phyloP scores from a whole-genome alignment of 805 yeast species.

The Vanderwaltozyma verrucispora region DNA sequence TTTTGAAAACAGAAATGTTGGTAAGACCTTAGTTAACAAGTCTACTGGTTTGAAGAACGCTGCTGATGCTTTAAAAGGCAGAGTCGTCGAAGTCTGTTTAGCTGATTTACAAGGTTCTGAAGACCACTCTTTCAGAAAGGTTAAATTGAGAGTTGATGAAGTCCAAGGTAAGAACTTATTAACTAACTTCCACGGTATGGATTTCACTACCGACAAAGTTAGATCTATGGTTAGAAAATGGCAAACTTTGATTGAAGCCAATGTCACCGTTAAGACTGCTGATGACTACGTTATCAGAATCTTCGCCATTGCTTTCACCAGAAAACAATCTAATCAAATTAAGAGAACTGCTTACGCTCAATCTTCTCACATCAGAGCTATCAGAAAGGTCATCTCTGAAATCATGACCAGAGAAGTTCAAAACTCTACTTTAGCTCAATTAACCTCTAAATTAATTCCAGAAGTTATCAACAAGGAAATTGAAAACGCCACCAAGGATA shows the following conservation, averaged over 20 bases:
- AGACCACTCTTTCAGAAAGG: slow-evolving; percentile 97
- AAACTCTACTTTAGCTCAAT: slow-evolving; percentile 90
- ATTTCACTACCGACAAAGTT: slow-evolving; percentile 95
- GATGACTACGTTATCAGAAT: slow-evolving; percentile 96
- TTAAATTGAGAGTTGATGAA: slow-evolving; percentile 96
- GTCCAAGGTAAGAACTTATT: slow-evolving; percentile 97
- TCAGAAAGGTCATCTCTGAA: slow-evolving; percentile 94
- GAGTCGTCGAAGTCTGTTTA: slow-evolving; percentile 89
- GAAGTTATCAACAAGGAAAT: slow-evolving; percentile 98
- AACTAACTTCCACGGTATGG: slow-evolving; percentile 99
- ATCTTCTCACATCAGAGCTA: slow-evolving; percentile 93
- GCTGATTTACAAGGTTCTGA: slow-evolving; percentile 98
- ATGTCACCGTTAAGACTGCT: slow-evolving; percentile 95
- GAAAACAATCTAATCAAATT: slow-evolving; percentile 92
- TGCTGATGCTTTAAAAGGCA: slow-evolving; percentile 96
- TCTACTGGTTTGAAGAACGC: slow-evolving; percentile 97
- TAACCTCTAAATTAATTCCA: slow-evolving; percentile 94
- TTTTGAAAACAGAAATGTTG: slow-evolving; percentile 96
- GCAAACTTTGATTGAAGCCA: slow-evolving; percentile 97
- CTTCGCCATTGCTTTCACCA: slow-evolving; percentile 97
- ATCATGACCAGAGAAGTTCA: slow-evolving; percentile 95
- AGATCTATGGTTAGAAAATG: slow-evolving; percentile 97
- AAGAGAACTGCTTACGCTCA: slow-evolving; percentile 98
- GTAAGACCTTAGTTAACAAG: slow-evolving; percentile 97
- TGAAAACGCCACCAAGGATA: slow-evolving; percentile 88